Base-by-base conservation (phyloP, 1,284 basidiomycete genomes). In the Golubevia pallescens region DNA sequence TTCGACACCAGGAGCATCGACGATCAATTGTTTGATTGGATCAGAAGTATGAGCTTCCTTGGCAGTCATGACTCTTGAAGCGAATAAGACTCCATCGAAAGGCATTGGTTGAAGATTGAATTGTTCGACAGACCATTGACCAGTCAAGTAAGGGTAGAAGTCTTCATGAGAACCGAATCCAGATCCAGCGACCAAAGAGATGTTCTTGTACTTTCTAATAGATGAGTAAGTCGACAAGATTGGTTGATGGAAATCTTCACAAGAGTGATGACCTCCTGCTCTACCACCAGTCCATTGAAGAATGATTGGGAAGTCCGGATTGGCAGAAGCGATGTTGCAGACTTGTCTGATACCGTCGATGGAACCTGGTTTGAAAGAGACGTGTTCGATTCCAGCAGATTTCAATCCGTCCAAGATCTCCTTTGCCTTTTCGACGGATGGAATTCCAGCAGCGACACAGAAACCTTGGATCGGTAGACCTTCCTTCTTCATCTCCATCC, bases 261-360 rank as follows among this genome's bases (percentile, higher is more conserved):
- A 97, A 10, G 93, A 95, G 88, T 98, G 96, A 81, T 99, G 96
- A 68, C 96, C 96, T 77, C 96, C 96, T n/a, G 96, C 97, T 78
- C 96, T 94, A 61, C 96, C 96, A 84, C 96, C 97, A 59, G 96
- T 99, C 96, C 96, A 98, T 86, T 98, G 96, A 73, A 97, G 88
- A 86, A 99, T 94, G 87, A 99, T 92, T n/a, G 96, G 95, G 90
- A 93, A 99, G 87, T 94, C 92, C 55, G 95, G 93, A 87, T 97
- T 95, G 70, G 94, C 90, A 56, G 93, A 90, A 24, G 97, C 96
- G 79, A 99, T 99, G 88, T 92, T 95, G 86, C 97, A 89, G 67
- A 98, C 96, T 86, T 98, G 95, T 57, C 95, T 92, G 76, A 99
- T 96, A 71, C 96, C 96, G 73, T 98, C 95, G 65, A 96, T 91